Evolutionary conservation across 2,329 filamentous ascomycete species (phyloP).

Genomic region (Colletotrichum liriopes): DNA sequence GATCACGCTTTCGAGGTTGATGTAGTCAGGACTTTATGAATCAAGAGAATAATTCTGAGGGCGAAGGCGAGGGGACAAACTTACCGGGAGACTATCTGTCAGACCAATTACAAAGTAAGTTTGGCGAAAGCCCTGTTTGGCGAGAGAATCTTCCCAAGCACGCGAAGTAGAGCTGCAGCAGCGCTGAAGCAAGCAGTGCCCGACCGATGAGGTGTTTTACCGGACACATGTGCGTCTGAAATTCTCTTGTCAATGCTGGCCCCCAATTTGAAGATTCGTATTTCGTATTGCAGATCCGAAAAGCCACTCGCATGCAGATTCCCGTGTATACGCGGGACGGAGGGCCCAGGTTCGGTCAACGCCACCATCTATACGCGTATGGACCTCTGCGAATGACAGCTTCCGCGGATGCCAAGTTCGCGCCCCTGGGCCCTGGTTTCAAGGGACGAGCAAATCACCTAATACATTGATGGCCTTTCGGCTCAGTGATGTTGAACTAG

Average conservation of each 20-base stretch:
- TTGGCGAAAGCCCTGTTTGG: neutral
- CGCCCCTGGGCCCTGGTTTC: neutral
- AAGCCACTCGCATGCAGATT: neutral
- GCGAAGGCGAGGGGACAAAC: too few relatives aligned
- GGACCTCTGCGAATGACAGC: neutral
- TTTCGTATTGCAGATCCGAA: neutral
- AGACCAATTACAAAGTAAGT: neutral
- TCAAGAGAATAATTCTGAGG: too few relatives aligned
- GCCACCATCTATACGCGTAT: constrained; percentile 6
- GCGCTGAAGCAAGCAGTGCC: neutral
- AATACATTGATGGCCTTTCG: neutral
- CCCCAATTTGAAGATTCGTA: neutral
- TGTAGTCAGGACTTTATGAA: too few relatives aligned
- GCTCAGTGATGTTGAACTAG: neutral
- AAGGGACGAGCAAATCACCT: neutral
- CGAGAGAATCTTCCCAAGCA: neutral
- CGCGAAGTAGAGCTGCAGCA: neutral
- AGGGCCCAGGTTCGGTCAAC: neutral
- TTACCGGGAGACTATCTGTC: constrained; percentile 6
- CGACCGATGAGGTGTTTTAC: neutral
- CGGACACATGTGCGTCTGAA: neutral
- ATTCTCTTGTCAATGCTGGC: too few relatives aligned
- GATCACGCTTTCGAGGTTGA: too few relatives aligned
- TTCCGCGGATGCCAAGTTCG: neutral
- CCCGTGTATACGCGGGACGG: constrained; percentile 15